Evolutionary conservation across 176 grass and related monocot genomes (phyloP), one percentile per base, ranked within the genome.

Genomic region (Lolium multiflorum): DNA sequence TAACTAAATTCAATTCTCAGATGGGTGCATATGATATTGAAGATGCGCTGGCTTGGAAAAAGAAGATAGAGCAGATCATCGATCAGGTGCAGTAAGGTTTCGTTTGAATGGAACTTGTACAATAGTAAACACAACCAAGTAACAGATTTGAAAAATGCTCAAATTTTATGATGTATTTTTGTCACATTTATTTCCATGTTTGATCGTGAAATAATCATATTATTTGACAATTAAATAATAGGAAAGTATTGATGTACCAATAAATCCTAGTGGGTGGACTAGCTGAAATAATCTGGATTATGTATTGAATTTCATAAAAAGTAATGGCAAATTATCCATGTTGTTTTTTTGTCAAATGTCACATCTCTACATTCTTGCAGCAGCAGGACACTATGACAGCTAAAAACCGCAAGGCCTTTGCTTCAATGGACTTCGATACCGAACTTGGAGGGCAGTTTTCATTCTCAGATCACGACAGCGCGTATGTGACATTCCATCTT

Each of bases 11-110:
- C 57, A 44, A 85, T 87, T 4, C 14, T 43, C 81, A 99, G 97
- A 91, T 99, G 93, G 97, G 92, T 43, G 89, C 97, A 39, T 92
- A 91, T 41, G 88, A 94, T 69, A 99, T 99, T 76, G 94, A 99
- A 82, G 97, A 99, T 51, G 83, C 90, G 7, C 68, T 96, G 80
- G 87, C 63, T 44, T 99, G 97, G 97, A 99, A 96, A 89, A 91
- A 92, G 60, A 96, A 94, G 77, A 89, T 99, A 55, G 93, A 99
- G 76, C 90, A 88, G 72, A 69, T 96, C 76, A 99, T 99, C 39
- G 94, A 94, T 94, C 97, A 96, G 97, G 97, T 99, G 71, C 49
- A 87, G 65, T 79, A 67, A 78, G 2, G 22, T 24, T 73, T 48
- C 21, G 1, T n/a, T 79, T 62, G 43, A 43, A 0, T 24, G 2